phyloP scores from a whole-genome alignment of 768 basidiomycete genomes.

The Tulasnella sp. region DNA sequence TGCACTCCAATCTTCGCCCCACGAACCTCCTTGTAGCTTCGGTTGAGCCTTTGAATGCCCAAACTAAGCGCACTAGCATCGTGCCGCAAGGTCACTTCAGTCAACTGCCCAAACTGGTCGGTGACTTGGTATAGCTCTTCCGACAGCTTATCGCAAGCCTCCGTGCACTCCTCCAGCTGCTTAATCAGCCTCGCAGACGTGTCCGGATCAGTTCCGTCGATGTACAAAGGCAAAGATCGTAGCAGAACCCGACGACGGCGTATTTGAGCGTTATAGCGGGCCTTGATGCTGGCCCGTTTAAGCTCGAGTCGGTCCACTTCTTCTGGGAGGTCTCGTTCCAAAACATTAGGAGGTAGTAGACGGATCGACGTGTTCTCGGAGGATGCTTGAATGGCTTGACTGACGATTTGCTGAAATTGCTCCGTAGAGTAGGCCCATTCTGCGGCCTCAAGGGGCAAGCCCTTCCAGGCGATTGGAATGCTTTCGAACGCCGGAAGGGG shows the following conservation, averaged over 20 bases:
- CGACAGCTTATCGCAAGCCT: background rate
- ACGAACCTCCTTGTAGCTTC: background rate
- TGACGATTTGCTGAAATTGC: background rate
- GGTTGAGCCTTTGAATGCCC: background rate
- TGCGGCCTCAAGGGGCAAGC: background rate
- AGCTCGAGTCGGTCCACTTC: background rate
- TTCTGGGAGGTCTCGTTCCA: background rate
- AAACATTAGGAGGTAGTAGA: background rate
- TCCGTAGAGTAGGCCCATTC: background rate
- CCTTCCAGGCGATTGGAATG: background rate
- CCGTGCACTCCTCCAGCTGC: background rate
- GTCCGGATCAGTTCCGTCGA: background rate
- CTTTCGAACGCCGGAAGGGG: background rate
- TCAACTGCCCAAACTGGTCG: background rate
- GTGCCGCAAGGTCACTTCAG: background rate
- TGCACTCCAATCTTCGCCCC: background rate
- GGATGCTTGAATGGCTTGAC: background rate
- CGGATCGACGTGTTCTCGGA: background rate
- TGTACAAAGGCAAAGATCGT: background rate
- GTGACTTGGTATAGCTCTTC: background rate
- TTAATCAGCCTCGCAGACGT: background rate
- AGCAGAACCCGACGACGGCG: background rate
- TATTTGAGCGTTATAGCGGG: background rate
- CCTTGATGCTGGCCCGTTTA: background rate
- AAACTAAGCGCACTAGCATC: background rate